phyloP scores from a whole-genome alignment of 78 protist species.

The Dictyostelium purpureum region DNA sequence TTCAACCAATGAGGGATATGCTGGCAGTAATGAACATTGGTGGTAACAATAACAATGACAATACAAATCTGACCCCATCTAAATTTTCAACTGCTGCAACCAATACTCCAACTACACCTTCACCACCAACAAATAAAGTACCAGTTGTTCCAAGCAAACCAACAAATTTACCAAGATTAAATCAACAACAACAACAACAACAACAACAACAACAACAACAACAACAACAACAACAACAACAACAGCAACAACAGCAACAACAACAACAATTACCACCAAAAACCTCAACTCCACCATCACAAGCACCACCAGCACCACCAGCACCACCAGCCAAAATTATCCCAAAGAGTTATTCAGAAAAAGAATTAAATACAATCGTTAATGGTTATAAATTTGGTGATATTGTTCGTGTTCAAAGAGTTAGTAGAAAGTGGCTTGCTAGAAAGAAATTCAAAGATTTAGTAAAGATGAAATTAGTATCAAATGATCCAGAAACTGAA shows the following conservation, averaged over 20 bases:
- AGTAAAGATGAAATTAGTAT: background rate
- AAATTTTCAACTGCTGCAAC: background rate
- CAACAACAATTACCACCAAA: background rate
- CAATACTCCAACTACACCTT: background rate
- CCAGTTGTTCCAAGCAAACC: constrained; percentile 4
- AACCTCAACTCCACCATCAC: background rate
- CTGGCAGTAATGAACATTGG: background rate
- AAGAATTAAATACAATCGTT: background rate
- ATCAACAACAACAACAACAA: background rate
- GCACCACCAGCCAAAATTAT: background rate
- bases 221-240: background rate
- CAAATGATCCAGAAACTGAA: constrained; percentile 73
- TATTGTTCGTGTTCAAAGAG: constrained; percentile 48
- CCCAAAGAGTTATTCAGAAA: background rate
- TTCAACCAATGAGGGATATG: constrained; percentile 72
- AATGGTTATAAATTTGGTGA: constrained; percentile 64
- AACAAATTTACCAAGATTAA: background rate
- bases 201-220: constrained; percentile 2
- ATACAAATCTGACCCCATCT: background rate
- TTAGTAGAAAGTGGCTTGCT: constrained; percentile 8
- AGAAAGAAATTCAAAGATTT: constrained; percentile 29
- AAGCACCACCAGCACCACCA: background rate
- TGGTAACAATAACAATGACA: background rate
- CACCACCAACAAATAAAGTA: background rate
- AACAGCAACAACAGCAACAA: background rate